Conservation (phyloP, 768 basidiomycete species). For the Inosperma sp. region DNA sequence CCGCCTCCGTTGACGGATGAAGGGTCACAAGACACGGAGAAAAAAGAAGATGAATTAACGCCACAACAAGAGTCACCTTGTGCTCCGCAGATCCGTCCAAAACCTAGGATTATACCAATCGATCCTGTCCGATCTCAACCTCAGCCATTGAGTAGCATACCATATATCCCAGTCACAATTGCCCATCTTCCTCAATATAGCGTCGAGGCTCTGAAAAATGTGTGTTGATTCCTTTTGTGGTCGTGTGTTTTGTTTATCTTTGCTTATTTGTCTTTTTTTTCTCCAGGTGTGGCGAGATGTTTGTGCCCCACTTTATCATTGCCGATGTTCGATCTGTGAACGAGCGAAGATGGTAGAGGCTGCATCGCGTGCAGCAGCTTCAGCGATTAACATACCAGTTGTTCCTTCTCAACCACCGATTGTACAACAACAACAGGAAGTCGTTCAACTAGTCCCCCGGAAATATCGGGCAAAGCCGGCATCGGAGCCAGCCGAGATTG, state of each 20-base stretch:
- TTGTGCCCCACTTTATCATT: constrained; percentile 65
- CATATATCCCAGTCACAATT: constrained; percentile 58
- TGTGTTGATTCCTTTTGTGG: constrained; percentile 32
- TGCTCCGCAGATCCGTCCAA: constrained; percentile 7
- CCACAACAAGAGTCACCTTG: constrained; percentile 10
- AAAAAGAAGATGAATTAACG: constrained; percentile 26
- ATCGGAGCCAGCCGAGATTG: constrained; percentile 17
- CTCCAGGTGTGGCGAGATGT: constrained; percentile 70
- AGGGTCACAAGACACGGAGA: constrained; percentile 33
- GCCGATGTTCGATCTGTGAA: constrained; percentile 69
- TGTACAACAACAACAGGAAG: constrained; percentile 1
- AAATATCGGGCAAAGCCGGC: background rate
- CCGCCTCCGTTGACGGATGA: constrained; percentile 49
- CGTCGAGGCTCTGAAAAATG: constrained; percentile 51
- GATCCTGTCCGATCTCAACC: constrained; percentile 63
- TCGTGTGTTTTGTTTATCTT: constrained; percentile 8
- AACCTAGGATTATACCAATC: constrained; percentile 32
- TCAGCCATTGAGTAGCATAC: constrained; percentile 58
- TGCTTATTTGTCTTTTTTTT: constrained; percentile 7
- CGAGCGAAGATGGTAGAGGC: constrained; percentile 56
- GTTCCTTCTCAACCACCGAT: constrained; percentile 10
- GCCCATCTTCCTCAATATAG: constrained; percentile 54
- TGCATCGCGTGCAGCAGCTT: constrained; percentile 21
- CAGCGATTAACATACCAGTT: background rate
- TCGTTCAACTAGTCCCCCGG: no score